Conservation (phyloP, 352 stramenopile genomes). For the Phytophthora melonis region DNA sequence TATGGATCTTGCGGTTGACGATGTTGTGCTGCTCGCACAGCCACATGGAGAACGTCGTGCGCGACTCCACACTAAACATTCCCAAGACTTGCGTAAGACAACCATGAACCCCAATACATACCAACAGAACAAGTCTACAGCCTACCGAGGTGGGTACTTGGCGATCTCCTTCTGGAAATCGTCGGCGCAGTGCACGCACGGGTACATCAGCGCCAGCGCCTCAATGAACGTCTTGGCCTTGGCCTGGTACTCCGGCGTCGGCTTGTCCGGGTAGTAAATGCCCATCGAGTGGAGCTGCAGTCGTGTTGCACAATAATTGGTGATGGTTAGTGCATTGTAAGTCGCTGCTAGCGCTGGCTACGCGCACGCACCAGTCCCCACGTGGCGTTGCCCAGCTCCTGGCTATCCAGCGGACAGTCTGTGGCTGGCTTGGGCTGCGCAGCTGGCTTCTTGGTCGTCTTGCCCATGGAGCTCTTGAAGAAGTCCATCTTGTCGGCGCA, state of each 20-base stretch:
- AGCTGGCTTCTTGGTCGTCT: slow-evolving; percentile 35
- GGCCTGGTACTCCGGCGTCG: slow-evolving; percentile 89
- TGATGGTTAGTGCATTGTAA: slow-evolving; percentile 1
- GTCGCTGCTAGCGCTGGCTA: slow-evolving; percentile 8
- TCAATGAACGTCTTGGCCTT: slow-evolving; percentile 93
- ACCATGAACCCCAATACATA: not conserved
- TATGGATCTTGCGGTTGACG: slow-evolving; percentile 98
- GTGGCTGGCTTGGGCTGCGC: slow-evolving; percentile 23
- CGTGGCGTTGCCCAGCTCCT: slow-evolving; percentile 87
- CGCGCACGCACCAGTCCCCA: slow-evolving; percentile 81
- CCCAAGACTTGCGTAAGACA: not conserved
- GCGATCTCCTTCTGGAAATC: slow-evolving; percentile 97
- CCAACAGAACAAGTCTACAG: not conserved
- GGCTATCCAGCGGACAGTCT: slow-evolving; percentile 86
- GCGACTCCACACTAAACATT: slow-evolving; percentile 83
- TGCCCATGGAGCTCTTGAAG: slow-evolving; percentile 80
- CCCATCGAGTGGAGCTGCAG: slow-evolving; percentile 93
- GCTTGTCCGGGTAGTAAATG: slow-evolving; percentile 97
- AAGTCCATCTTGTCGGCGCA: slow-evolving; percentile 89
- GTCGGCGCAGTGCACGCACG: slow-evolving; percentile 93
- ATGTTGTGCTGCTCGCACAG: slow-evolving; percentile 98
- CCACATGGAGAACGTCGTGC: slow-evolving; percentile 95
- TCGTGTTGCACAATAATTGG: not conserved
- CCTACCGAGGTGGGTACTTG: slow-evolving; percentile 91
- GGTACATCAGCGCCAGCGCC: slow-evolving; percentile 93